phyloP scores from a whole-genome alignment of 257 asterid species.

The Buddleja alternifolia region DNA sequence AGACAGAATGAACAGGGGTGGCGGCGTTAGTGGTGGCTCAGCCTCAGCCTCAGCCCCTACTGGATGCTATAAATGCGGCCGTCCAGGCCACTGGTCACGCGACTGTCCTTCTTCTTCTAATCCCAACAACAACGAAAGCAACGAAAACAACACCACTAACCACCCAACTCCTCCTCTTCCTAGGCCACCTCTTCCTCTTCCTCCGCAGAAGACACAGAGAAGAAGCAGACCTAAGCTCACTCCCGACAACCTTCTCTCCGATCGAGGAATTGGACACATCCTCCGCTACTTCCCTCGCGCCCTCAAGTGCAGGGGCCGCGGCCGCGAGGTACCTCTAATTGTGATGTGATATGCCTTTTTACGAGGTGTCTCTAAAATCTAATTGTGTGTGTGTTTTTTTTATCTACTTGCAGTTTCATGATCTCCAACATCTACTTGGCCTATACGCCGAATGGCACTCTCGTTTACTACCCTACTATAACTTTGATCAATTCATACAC shows the following conservation, averaged over 20 bases:
- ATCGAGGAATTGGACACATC: constrained; percentile 75
- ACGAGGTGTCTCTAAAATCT: neutral
- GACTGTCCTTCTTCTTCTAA: constrained; percentile 74
- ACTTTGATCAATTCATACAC: constrained; percentile 74
- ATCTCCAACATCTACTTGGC: constrained; percentile 73
- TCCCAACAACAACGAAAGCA: constrained; percentile 18
- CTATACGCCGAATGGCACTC: constrained; percentile 90
- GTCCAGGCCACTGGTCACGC: constrained; percentile 98
- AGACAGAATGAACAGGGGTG: constrained; percentile 45
- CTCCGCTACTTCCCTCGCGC: constrained; percentile 88
- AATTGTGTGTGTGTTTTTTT: neutral
- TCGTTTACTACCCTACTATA: constrained; percentile 75
- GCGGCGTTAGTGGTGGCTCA: constrained; percentile 47
- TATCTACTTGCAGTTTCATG: constrained; percentile 59
- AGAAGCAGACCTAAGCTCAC: constrained; percentile 78
- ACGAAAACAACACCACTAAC: constrained; percentile 14
- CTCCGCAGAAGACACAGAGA: constrained; percentile 53
- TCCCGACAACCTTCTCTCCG: constrained; percentile 83
- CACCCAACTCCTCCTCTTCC: constrained; percentile 19
- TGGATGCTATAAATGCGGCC: constrained; percentile 96
- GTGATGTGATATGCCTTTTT: too few species aligned
- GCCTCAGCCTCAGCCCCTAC: constrained; percentile 81
- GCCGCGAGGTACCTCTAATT: constrained; percentile 88
- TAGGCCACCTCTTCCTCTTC: too few species aligned
- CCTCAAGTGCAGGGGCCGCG: constrained; percentile 82